Evolutionary conservation across 305 asterid genomes (phyloP).

Genomic region (Nicotiana rustica): DNA sequence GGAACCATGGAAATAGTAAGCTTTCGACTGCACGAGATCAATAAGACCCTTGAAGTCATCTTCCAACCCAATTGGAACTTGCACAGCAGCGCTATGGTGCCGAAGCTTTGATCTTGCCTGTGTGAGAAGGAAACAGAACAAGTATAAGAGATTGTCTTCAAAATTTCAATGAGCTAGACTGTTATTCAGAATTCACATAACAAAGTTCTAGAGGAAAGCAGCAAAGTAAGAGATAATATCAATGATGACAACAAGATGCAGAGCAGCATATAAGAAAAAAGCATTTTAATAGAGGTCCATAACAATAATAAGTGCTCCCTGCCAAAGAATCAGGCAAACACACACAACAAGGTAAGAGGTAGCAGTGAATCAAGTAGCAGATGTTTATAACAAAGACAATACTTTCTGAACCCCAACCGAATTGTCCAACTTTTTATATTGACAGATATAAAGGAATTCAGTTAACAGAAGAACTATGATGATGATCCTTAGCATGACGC

Average conservation of each 20-base stretch:
- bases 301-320: conserved; percentile 21
- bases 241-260: not conserved
- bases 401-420: conserved; percentile 12
- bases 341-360: not conserved
- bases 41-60: conserved; percentile 96
- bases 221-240: conserved; percentile 25
- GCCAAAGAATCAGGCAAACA: conserved; percentile 16
- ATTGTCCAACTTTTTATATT: not conserved
- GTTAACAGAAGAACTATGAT: not conserved
- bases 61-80: conserved; percentile 96
- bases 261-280: not conserved
- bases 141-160: not conserved
- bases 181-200: conserved; percentile 18
- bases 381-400: not conserved
- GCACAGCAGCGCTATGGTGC: conserved; percentile 98
- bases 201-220: conserved; percentile 7
- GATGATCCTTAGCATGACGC: not conserved
- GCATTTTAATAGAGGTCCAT: not conserved
- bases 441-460: not conserved
- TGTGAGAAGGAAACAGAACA: conserved; percentile 38
- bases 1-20: conserved; percentile 84
- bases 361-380: conserved; percentile 29
- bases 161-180: conserved; percentile 27
- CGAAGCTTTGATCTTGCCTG: conserved; percentile 98
- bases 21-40: conserved; percentile 89